Conservation (phyloP, 495 filamentous ascomycete genomes). For the Beverwykella pulmonaria region DNA sequence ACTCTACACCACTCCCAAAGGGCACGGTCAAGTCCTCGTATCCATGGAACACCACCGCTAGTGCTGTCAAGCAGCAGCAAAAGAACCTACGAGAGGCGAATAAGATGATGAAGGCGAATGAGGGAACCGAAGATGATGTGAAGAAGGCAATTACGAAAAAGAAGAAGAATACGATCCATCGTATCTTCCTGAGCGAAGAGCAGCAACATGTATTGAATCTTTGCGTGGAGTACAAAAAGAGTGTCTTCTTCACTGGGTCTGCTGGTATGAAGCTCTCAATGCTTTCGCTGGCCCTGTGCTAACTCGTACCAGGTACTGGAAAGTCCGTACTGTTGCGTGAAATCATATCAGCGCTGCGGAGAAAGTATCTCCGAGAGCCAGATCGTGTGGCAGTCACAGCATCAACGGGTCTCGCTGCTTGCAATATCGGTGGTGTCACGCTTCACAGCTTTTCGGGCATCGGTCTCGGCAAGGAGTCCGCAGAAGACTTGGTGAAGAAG, state of each 20-base stretch:
- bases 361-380: constrained; percentile 70
- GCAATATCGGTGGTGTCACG: constrained; percentile 94
- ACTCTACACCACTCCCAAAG: constrained; percentile 48
- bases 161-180: constrained; percentile 52
- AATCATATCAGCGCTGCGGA: constrained; percentile 78
- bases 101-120: constrained; percentile 59
- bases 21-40: constrained; percentile 45
- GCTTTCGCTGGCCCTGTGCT: not conserved
- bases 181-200: constrained; percentile 78
- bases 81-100: constrained; percentile 68
- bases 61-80: constrained; percentile 79
- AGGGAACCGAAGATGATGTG: constrained; percentile 38
- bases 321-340: constrained; percentile 94
- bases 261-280: constrained; percentile 59
- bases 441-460: constrained; percentile 96
- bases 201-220: constrained; percentile 80
- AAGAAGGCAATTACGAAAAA: constrained; percentile 45
- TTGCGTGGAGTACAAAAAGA: constrained; percentile 73
- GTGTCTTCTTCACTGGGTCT: constrained; percentile 97
- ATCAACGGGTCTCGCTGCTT: constrained; percentile 93
- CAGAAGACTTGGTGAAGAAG: constrained; percentile 82
- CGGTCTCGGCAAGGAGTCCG: constrained; percentile 88
- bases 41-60: constrained; percentile 81
- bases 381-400: constrained; percentile 91
- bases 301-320: constrained; percentile 59